Percentiles rank a stretch among this genome's conserved stretches.
phyloP scores from a whole-genome alignment of 2,329 filamentous ascomycete genomes.

The Fusarium verrucosum region DNA sequence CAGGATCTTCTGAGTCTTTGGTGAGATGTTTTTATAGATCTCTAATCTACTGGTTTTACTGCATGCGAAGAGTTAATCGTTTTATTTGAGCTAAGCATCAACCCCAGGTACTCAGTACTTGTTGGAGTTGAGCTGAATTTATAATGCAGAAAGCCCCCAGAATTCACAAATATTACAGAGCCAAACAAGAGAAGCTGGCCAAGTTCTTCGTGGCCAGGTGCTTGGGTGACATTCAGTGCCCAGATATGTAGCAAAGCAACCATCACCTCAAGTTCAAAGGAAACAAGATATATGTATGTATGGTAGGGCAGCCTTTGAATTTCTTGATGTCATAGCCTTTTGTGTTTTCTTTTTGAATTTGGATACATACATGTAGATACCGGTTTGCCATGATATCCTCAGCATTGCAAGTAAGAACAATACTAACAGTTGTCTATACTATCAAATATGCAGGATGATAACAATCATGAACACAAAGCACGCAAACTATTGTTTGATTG shows the following conservation, averaged over 20 bases:
- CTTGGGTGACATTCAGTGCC: no score
- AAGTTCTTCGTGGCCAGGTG: background rate
- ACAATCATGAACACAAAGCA: background rate
- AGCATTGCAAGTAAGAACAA: background rate
- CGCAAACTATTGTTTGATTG: background rate
- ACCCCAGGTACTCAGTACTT: no score
- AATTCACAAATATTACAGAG: background rate
- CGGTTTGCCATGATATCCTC: background rate
- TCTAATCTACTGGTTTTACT: background rate
- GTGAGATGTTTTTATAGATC: conserved; percentile 42
- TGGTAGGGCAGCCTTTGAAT: no score
- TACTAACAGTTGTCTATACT: background rate
- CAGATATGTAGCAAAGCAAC: no score
- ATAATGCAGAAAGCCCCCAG: background rate
- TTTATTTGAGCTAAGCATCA: background rate
- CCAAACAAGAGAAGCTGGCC: background rate
- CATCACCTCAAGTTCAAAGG: no score
- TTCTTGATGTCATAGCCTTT: no score
- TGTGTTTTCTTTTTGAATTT: no score
- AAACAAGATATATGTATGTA: no score
- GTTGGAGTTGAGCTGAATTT: background rate
- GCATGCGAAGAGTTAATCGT: background rate
- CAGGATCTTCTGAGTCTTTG: conserved; percentile 57
- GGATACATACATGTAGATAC: no score
- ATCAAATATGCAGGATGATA: background rate